phyloP scores from a whole-genome alignment of 345 rosid species.

The Brassica carinata region DNA sequence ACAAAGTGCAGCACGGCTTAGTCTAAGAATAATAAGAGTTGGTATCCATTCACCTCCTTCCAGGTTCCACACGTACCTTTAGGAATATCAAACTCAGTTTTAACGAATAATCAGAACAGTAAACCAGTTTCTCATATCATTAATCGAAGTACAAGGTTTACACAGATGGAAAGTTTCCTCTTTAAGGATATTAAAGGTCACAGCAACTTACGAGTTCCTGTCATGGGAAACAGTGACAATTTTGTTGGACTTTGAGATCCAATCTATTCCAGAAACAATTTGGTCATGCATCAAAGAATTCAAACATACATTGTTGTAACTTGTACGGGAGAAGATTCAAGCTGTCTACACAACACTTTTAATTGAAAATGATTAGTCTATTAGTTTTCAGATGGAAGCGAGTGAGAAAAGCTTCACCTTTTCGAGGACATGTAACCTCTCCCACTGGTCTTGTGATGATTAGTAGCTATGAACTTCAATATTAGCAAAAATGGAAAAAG shows the following conservation, averaged over 20 bases:
- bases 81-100: background rate
- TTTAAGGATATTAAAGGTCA: background rate
- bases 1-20: constrained; percentile 96
- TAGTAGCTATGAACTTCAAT: no score
- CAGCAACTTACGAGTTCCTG: constrained; percentile 84
- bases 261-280: constrained; percentile 93
- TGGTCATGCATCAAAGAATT: constrained; percentile 79
- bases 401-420: no score
- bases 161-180: no score
- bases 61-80: constrained; percentile 88
- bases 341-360: no score
- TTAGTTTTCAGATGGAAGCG: no score
- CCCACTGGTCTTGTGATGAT: no score
- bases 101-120: constrained; percentile 22
- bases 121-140: background rate
- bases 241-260: constrained; percentile 82
- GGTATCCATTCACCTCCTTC: constrained; percentile 95
- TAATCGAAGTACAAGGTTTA: no score
- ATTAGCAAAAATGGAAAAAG: no score
- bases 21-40: constrained; percentile 93
- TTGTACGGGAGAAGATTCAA: background rate
- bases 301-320: background rate
- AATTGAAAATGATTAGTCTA: no score
- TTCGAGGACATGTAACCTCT: no score
- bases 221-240: constrained; percentile 93